Evolutionary conservation across 2,329 filamentous ascomycete species (phyloP).

Genomic region (Talaromyces sp.): DNA sequence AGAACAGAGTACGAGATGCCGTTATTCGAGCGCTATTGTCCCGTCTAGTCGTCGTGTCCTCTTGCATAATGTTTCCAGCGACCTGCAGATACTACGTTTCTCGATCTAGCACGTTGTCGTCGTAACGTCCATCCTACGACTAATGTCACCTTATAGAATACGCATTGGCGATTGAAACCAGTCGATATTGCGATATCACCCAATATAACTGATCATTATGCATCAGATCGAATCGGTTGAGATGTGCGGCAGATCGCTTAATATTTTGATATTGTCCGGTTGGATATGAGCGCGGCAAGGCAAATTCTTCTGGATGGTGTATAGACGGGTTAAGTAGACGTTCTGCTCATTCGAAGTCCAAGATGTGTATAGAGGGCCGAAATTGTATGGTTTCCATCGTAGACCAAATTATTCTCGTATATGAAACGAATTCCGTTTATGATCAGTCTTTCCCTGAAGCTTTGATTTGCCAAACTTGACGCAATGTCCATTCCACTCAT

Average conservation of each 20-base stretch:
- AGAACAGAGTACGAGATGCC: neutral
- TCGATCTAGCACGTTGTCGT: neutral
- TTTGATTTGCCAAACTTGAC: neutral
- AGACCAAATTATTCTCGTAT: neutral
- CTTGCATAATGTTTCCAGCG: neutral
- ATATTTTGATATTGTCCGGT: neutral
- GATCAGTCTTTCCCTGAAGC: neutral
- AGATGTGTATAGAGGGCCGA: neutral
- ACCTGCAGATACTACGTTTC: neutral
- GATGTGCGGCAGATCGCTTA: conserved; percentile 6
- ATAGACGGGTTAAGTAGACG: neutral
- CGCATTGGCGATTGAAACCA: neutral
- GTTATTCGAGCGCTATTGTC: neutral
- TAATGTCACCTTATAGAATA: neutral
- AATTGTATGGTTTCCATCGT: neutral
- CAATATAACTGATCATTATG: conserved; percentile 5
- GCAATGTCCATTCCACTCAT: neutral
- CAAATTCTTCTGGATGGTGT: neutral
- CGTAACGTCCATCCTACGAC: neutral
- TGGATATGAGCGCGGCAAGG: neutral
- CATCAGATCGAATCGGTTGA: neutral
- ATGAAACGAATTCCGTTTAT: neutral
- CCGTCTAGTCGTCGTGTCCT: neutral
- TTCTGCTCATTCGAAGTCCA: neutral
- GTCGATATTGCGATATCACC: neutral